Conservation (phyloP, 306 rosid genomes). For the Sophora flavescens region DNA sequence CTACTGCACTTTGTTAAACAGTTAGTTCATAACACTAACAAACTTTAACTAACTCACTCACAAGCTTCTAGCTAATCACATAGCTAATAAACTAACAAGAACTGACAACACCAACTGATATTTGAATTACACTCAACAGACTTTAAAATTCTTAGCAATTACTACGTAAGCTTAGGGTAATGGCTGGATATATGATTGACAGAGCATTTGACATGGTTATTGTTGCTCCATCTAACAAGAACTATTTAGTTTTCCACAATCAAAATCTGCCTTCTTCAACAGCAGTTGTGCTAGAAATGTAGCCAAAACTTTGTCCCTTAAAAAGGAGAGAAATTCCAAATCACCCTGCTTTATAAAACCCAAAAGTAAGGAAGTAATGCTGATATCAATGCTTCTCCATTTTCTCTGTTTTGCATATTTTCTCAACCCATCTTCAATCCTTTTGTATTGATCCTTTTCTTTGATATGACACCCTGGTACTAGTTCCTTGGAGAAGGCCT, state of each 20-base stretch:
- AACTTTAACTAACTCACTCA: too few species aligned
- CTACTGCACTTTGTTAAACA: too few species aligned
- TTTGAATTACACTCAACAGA: too few species aligned
- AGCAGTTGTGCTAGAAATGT: slow-evolving; percentile 33
- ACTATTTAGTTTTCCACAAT: slow-evolving; percentile 63
- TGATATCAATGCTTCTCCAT: slow-evolving; percentile 74
- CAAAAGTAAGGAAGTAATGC: slow-evolving; percentile 51
- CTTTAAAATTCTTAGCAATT: neutral
- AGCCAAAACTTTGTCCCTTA: slow-evolving; percentile 66
- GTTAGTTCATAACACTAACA: too few species aligned
- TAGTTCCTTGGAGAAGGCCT: slow-evolving; percentile 53
- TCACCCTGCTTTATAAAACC: slow-evolving; percentile 57
- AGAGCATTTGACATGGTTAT: neutral
- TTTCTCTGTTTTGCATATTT: slow-evolving; percentile 67
- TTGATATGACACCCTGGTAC: too few species aligned
- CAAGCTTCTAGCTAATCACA: too few species aligned
- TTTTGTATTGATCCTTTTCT: slow-evolving; percentile 46
- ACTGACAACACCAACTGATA: too few species aligned
- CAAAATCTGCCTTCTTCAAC: slow-evolving; percentile 53
- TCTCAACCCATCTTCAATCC: slow-evolving; percentile 61
- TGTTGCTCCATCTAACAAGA: slow-evolving; percentile 25
- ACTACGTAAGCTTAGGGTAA: neutral
- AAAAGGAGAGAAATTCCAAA: slow-evolving; percentile 45
- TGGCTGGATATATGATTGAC: neutral
- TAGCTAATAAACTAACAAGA: too few species aligned